Evolutionary conservation across 140 eudicot species (phyloP), one percentile per base, ranked within the genome.

Genomic region (Anethum foeniculum): DNA sequence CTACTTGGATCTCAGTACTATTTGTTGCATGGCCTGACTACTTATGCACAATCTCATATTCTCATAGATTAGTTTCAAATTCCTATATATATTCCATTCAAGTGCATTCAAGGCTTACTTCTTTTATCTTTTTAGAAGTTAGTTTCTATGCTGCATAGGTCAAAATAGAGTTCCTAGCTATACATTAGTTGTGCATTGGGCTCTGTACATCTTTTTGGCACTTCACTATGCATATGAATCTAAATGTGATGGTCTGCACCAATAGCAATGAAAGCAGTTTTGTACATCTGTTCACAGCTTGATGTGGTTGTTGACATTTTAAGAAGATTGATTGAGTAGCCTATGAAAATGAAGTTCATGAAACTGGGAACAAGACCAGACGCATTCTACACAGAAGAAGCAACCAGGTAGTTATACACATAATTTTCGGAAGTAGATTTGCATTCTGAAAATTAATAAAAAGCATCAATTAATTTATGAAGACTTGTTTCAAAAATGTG

Each of bases 351-450:
- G 98, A 93, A 93, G 89, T 91, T 83, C 80, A 93, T 93, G 98
- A 87, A 90, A 83, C 93, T 93, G 78, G 98, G 98, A 73, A 91
- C 89, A 62, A 86, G 82, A 68, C 95, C 95, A 27, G 97, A 93
- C 85, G 88, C 91, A 77, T 91, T 93, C 86, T 91, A 88, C 79
- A 89, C 96, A 36, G 93, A 83, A 43, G 93, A 93, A 83, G 91
- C 98, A 68, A 88, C 87, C 81, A 89, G 98, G 98, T 93, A 86
- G 16, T 15, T 15, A 16, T 32, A 19, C 3, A 71, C 25, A 51
- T 46, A 10, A 16, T 46, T 67, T 27, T 21, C 25, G 14, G 21
- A 23, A 44, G 51, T 12, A n/a, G 19, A 13, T n/a, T 30, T 75
- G 14, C 10, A 65, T 27, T 27, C 39, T 65, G 21, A 14, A 28